Percentiles rank a stretch among this genome's conserved stretches.
Conservation (phyloP, 78 protist genomes). For the Anaeramoeba ignava region DNA sequence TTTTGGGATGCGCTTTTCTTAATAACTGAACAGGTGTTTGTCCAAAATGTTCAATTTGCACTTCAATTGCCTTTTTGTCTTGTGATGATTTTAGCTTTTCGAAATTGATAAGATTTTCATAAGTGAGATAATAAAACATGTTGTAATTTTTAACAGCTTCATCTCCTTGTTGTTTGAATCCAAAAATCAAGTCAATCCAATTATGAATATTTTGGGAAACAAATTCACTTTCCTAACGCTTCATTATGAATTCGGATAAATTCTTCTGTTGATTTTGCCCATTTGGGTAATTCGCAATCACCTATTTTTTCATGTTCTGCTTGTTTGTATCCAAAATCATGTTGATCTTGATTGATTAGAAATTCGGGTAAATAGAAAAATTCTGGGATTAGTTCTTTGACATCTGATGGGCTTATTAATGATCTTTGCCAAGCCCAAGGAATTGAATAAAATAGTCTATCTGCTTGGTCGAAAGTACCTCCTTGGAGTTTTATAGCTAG, state of each 20-base stretch:
- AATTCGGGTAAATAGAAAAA: neutral
- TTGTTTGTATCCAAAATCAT: neutral
- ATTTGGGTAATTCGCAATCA: neutral
- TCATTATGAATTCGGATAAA: neutral
- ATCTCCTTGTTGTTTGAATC: neutral
- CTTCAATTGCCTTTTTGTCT: neutral
- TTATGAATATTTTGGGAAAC: neutral
- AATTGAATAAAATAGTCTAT: neutral
- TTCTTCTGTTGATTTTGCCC: neutral
- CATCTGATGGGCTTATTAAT: neutral
- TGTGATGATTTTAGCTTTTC: neutral
- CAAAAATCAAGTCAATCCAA: neutral
- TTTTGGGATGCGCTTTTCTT: neutral
- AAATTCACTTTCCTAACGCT: neutral
- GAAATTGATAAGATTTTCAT: neutral
- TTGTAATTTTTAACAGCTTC: neutral
- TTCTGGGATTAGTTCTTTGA: neutral
- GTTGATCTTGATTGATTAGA: neutral
- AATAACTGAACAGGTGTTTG: neutral
- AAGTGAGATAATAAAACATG: neutral
- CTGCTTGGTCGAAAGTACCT: neutral
- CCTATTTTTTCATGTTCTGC: neutral
- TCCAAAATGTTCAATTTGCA: neutral
- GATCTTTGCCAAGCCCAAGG: neutral
- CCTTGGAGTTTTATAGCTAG: too few species aligned